A percentile compares a stretch with the other conserved stretches of the same genome.
These are phyloP conservation scores for Astraeus odoratus DNA, from an alignment of 768 basidiomycete genomes.

Conservation along the genomic window DNA sequence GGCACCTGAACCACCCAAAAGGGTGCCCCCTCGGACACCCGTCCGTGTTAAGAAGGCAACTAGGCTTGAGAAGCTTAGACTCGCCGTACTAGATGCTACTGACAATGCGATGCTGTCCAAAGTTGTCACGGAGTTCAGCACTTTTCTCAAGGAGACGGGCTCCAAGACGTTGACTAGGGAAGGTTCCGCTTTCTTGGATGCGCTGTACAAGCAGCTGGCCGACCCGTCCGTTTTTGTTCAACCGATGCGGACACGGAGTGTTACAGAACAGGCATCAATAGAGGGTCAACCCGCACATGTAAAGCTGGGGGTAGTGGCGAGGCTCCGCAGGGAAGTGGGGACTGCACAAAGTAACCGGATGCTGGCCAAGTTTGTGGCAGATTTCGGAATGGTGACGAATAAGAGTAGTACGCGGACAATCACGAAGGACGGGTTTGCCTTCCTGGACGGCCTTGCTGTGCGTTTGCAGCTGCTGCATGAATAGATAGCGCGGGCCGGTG, in stretches of 20 bases:
- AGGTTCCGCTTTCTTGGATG: slow-evolving; percentile 63
- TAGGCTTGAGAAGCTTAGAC: slow-evolving; percentile 43
- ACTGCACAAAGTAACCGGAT: slow-evolving; percentile 45
- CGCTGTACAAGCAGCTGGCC: slow-evolving; percentile 61
- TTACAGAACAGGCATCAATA: slow-evolving; percentile 32
- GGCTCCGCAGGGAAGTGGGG: slow-evolving; percentile 48
- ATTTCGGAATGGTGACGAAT: slow-evolving; percentile 66
- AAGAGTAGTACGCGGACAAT: slow-evolving; percentile 62
- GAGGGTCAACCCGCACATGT: slow-evolving; percentile 42
- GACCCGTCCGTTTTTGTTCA: slow-evolving; percentile 54
- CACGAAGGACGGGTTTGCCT: slow-evolving; percentile 71
- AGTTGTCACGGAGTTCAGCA: slow-evolving; percentile 54
- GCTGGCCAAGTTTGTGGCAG: slow-evolving; percentile 58
- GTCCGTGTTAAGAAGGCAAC: slow-evolving; percentile 36
- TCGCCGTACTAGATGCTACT: slow-evolving; percentile 36
- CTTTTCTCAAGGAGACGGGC: slow-evolving; percentile 51
- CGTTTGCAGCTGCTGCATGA: slow-evolving; percentile 34
- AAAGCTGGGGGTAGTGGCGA: slow-evolving; percentile 55
- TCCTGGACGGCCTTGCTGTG: slow-evolving; percentile 54
- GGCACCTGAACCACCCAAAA: slow-evolving; percentile 11
- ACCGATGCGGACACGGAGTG: slow-evolving; percentile 44
- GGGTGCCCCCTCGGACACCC: slow-evolving; percentile 23
- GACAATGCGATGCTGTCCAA: slow-evolving; percentile 50
- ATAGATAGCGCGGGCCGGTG: too few species aligned
- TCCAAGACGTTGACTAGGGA: slow-evolving; percentile 65